A percentile compares a stretch with the other conserved stretches of the same genome.
These are phyloP conservation scores for Termitomyces sp. DNA, from an alignment of 768 basidiomycete genomes.

Conservation along the genomic window DNA sequence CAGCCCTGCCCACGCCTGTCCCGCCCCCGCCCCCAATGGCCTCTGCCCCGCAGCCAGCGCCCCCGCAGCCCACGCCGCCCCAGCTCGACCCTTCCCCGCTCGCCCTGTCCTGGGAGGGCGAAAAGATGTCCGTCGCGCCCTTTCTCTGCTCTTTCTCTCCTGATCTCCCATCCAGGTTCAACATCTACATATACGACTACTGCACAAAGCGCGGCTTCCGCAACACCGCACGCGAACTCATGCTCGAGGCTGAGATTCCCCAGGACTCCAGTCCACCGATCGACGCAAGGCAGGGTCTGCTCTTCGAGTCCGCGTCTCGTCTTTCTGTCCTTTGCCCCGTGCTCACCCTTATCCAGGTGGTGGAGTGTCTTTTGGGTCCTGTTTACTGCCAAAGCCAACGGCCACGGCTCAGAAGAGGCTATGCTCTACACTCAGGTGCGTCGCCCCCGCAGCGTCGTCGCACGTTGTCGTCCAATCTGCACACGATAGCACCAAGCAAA, in stretches of 20 bases:
- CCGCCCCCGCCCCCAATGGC: conserved; percentile 17
- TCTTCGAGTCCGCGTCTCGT: conserved; percentile 60
- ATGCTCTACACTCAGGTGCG: conserved; percentile 65
- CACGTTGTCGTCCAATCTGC: conserved; percentile 6
- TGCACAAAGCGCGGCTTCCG: conserved; percentile 73
- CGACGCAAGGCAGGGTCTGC: conserved; percentile 74
- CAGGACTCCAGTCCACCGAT: conserved; percentile 66
- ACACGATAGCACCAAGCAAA: conserved; percentile 19
- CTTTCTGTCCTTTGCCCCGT: conserved; percentile 12
- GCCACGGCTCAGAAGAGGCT: conserved; percentile 62
- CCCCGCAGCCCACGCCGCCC: conserved; percentile 17
- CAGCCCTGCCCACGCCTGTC: background rate
- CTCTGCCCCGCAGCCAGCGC: conserved; percentile 20
- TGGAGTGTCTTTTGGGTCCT: conserved; percentile 89
- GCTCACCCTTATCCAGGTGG: conserved; percentile 46
- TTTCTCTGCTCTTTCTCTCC: background rate
- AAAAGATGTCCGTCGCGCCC: conserved; percentile 60
- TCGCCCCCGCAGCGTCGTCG: conserved; percentile 14
- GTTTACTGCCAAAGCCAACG: conserved; percentile 74
- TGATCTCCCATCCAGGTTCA: conserved; percentile 50
- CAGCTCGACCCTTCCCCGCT: conserved; percentile 18
- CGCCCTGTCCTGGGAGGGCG: conserved; percentile 70
- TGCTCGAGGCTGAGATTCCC: conserved; percentile 60
- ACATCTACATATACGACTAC: conserved; percentile 86
- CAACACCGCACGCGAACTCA: conserved; percentile 66